Evolutionary conservation across 2,329 filamentous ascomycete genomes (phyloP), one percentile per base, ranked within the genome.

Genomic region (Neofusicoccum laricinum): DNA sequence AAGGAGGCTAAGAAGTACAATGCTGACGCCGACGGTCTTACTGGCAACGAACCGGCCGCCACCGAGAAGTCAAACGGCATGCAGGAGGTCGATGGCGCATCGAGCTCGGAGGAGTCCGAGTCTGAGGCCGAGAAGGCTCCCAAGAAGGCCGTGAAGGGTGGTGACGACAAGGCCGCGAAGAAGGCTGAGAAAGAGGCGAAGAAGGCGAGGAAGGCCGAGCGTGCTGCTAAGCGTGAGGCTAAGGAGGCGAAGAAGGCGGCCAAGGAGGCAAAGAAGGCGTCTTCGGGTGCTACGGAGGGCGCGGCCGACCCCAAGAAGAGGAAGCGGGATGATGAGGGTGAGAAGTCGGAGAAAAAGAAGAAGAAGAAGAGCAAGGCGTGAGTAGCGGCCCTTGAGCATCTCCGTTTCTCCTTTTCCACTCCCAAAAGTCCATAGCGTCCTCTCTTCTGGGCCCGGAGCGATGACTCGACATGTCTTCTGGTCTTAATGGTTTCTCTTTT

Each of bases 1-100:
- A 96, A 96, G 81, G 92, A 97, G 78, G 90, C 91, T 11, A 86
- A 92, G 75, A 95, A 94, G 79, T 99, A 99, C 85, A 98, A 98
- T 78, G 85, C 87, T 55, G 93, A 98, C 75, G 95, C 92, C 62
- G 95, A 99, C 78, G 94, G 93, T 68, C 81, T 97, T 58, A 83
- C 83, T 66, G 87, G 86, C 53, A 86, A 91, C 71, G 89, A 90
- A 14, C 84, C 88, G 43, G 84, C 82, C 14, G 80, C 80, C 75
- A 83, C 81, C 71, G 78, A 68, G 19, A 67, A 67, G 61, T 69
- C 72, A 67, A 75, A 75, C 63, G 74, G 78, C 66, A 80, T 83
- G 58, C 80, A 85, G 68, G 84, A 84, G 64, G 79, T 83, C 15
- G 76, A 77, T 41, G 73, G 69, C 14, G 72, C 72, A 53, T 74